Evolutionary conservation across 2,329 filamentous ascomycete species (phyloP).

Genomic region (Mariannaea sp.): DNA sequence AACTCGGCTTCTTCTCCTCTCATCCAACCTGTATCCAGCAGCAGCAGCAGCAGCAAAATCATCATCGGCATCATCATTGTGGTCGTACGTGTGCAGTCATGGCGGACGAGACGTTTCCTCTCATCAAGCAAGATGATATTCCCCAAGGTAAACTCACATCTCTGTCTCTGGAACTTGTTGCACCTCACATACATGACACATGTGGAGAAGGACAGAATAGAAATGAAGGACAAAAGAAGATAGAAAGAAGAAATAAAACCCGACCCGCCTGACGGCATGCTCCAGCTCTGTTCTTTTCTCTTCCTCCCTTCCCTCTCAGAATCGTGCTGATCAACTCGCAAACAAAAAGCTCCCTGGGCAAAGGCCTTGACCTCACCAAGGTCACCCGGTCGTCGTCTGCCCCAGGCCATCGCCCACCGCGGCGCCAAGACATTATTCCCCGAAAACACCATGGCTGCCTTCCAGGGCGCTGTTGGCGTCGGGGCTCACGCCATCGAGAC

Average conservation of each 20-base stretch:
- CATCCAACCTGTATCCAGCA: background rate
- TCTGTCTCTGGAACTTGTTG: background rate
- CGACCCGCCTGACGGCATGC: too few species aligned
- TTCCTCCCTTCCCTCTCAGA: too few species aligned
- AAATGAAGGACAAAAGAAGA: too few species aligned
- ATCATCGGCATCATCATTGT: background rate
- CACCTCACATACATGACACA: background rate
- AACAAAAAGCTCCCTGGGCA: conserved; percentile 40
- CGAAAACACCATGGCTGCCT: conserved; percentile 85
- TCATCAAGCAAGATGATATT: conserved; percentile 8
- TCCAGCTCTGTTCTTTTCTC: too few species aligned
- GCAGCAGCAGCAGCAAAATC: background rate
- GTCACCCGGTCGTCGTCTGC: conserved; percentile 47
- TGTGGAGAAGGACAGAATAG: too few species aligned
- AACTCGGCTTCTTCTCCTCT: background rate
- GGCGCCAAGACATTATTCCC: conserved; percentile 79
- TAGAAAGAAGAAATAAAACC: too few species aligned
- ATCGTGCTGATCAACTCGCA: conserved; percentile 4
- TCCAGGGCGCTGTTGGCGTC: conserved; percentile 71
- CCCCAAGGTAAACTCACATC: conserved; percentile 7
- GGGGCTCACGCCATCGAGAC: conserved; percentile 86
- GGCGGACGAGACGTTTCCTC: conserved; percentile 9
- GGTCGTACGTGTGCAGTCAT: background rate
- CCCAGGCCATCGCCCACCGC: conserved; percentile 77
- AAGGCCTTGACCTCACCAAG: conserved; percentile 39